Conservation (phyloP, 2,329 filamentous ascomycete genomes). For the Aureobasidium subglaciale region DNA sequence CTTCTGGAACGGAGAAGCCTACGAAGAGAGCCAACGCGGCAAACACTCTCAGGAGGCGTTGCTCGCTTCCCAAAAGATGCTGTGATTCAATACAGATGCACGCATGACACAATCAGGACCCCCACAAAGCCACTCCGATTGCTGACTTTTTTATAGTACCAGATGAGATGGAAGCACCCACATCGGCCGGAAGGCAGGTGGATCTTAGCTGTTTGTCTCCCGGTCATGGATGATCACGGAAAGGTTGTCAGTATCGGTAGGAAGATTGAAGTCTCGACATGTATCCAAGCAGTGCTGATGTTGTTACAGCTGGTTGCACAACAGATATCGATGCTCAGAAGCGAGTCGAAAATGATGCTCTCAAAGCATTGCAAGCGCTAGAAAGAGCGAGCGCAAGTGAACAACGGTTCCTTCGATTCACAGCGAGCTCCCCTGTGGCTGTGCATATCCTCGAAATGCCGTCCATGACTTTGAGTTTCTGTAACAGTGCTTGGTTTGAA, state of each 20-base stretch:
- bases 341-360: conserved; percentile 27
- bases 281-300: neutral
- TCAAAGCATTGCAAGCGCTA: conserved; percentile 34
- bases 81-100: too few relatives aligned
- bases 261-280: neutral
- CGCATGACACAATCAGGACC: too few relatives aligned
- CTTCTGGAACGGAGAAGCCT: too few relatives aligned
- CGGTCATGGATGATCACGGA: conserved; percentile 18
- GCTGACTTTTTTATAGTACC: conserved; percentile 1
- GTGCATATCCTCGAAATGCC: conserved; percentile 22
- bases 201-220: conserved; percentile 21
- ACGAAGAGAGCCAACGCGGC: too few relatives aligned
- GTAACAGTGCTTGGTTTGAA: conserved; percentile 5
- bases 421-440: conserved; percentile 29
- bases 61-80: too few relatives aligned
- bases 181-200: conserved; percentile 15
- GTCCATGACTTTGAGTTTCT: conserved; percentile 4
- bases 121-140: neutral
- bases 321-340: conserved; percentile 24
- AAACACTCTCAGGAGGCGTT: too few relatives aligned
- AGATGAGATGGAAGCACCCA: conserved; percentile 11
- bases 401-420: conserved; percentile 19
- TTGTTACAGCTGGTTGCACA: conserved; percentile 18
- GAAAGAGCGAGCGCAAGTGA: conserved; percentile 35
- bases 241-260: conserved; percentile 17